A percentile compares a stretch with the other conserved stretches of the same genome.
Evolutionary conservation across 2,329 filamentous ascomycete genomes (phyloP).

Genomic region (Tolypocladium tropicale): DNA sequence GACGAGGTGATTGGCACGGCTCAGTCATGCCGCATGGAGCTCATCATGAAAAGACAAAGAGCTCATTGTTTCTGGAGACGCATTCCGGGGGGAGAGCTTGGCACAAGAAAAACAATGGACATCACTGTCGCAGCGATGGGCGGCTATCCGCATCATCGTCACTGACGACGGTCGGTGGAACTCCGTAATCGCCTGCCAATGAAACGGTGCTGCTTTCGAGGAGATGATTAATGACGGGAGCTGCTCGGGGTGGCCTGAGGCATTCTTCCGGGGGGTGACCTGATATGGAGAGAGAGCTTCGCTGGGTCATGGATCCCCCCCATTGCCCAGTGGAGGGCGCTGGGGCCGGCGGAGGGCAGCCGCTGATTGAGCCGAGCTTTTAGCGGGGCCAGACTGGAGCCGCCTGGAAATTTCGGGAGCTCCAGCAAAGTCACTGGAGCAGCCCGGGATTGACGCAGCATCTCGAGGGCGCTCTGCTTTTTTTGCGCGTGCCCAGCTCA

Average conservation of each 20-base stretch:
- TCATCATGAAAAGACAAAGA: not conserved
- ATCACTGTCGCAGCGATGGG: no score
- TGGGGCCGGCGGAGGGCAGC: not conserved
- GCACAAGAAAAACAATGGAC: no score
- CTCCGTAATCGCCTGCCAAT: not conserved
- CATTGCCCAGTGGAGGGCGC: no score
- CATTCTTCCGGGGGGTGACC: not conserved
- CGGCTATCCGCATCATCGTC: no score
- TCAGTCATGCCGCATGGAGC: not conserved
- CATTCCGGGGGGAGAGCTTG: no score
- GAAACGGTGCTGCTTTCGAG: not conserved
- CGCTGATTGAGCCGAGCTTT: not conserved
- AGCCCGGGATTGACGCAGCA: not conserved
- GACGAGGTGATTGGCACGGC: not conserved
- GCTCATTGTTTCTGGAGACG: not conserved
- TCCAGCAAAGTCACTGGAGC: not conserved
- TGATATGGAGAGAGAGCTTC: not conserved
- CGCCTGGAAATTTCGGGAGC: constrained; percentile 17
- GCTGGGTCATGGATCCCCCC: no score
- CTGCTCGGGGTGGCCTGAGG: constrained; percentile 2
- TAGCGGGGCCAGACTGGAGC: constrained; percentile 5
- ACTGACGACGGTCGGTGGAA: no score
- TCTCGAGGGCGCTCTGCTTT: constrained; percentile 15
- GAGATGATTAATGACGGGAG: not conserved
- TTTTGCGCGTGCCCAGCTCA: constrained; percentile 17